Percentiles rank a stretch among this genome's conserved stretches.
These are phyloP conservation scores for Prosopis cineraria DNA, from an alignment of 306 rosid genomes.

Conservation along the genomic window DNA sequence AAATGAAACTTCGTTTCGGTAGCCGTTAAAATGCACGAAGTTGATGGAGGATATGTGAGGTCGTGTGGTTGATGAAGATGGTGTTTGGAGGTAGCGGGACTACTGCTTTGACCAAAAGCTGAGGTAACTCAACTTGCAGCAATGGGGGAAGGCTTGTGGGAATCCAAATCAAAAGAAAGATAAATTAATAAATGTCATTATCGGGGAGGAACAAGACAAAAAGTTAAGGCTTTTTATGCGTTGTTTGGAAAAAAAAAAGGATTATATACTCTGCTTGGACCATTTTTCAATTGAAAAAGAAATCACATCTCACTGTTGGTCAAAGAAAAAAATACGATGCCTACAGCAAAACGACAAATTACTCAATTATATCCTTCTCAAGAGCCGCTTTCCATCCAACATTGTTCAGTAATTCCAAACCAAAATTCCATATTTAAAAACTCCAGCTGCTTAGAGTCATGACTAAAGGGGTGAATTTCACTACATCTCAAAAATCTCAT, in stretches of 20 bases:
- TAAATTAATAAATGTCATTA: neutral
- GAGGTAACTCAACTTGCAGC: conserved; percentile 14
- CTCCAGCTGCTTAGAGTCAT: neutral
- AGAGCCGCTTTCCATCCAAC: neutral
- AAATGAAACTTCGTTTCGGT: no score
- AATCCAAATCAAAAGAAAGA: neutral
- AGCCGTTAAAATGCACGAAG: no score
- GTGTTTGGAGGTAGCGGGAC: neutral
- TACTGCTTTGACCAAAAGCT: conserved; percentile 20
- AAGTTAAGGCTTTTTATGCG: no score
- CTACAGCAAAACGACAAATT: conserved; percentile 10
- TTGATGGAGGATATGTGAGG: neutral
- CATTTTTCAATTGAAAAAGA: neutral
- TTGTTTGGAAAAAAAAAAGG: neutral
- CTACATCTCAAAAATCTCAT: no score
- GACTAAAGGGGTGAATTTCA: no score
- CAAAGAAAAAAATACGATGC: neutral
- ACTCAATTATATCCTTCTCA: neutral
- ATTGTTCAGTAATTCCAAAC: neutral
- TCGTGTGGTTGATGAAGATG: neutral
- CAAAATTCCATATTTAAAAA: neutral
- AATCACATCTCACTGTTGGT: neutral
- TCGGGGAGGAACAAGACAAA: conserved; percentile 2
- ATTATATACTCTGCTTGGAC: neutral
- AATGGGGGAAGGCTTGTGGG: conserved; percentile 7